phyloP scores from a whole-genome alignment of 768 basidiomycete genomes.

The Sutorius australiensis region DNA sequence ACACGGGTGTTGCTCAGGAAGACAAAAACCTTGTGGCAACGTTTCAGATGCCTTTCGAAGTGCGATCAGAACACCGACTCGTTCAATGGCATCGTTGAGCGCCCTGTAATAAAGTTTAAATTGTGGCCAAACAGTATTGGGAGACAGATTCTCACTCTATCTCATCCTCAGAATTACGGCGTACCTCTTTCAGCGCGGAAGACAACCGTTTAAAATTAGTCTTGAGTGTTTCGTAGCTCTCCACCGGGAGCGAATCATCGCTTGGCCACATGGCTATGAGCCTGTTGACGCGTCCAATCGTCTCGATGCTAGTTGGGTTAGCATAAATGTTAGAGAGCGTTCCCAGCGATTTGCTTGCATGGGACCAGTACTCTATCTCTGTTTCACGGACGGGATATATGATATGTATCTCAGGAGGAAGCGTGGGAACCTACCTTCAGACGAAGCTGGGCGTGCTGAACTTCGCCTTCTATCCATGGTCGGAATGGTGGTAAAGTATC shows the following conservation, averaged over 20 bases:
- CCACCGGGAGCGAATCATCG: slow-evolving; percentile 64
- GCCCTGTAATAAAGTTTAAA: slow-evolving; percentile 42
- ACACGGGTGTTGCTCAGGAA: background rate
- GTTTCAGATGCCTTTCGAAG: slow-evolving; percentile 69
- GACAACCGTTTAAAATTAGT: slow-evolving; percentile 58
- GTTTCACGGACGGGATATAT: slow-evolving; percentile 10
- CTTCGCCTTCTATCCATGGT: slow-evolving; percentile 67
- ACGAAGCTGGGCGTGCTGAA: slow-evolving; percentile 61
- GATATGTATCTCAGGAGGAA: slow-evolving; percentile 7
- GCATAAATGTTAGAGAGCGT: slow-evolving; percentile 52
- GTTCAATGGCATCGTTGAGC: slow-evolving; percentile 69
- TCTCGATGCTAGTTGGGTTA: slow-evolving; percentile 48
- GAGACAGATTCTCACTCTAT: slow-evolving; percentile 45
- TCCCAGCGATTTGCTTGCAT: slow-evolving; percentile 57
- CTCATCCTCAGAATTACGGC: slow-evolving; percentile 56
- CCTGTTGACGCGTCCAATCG: slow-evolving; percentile 70
- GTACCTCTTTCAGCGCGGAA: slow-evolving; percentile 61
- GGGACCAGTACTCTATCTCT: slow-evolving; percentile 80
- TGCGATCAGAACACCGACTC: slow-evolving; percentile 63
- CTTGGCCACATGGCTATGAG: slow-evolving; percentile 67
- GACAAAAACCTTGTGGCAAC: slow-evolving; percentile 48
- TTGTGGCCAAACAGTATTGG: slow-evolving; percentile 2
- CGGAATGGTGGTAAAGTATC: background rate
- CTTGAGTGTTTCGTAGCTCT: slow-evolving; percentile 64
- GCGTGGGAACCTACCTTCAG: slow-evolving; percentile 59